phyloP scores from a whole-genome alignment of 2,329 filamentous ascomycete genomes.

The Gaeumannomyces tritici region DNA sequence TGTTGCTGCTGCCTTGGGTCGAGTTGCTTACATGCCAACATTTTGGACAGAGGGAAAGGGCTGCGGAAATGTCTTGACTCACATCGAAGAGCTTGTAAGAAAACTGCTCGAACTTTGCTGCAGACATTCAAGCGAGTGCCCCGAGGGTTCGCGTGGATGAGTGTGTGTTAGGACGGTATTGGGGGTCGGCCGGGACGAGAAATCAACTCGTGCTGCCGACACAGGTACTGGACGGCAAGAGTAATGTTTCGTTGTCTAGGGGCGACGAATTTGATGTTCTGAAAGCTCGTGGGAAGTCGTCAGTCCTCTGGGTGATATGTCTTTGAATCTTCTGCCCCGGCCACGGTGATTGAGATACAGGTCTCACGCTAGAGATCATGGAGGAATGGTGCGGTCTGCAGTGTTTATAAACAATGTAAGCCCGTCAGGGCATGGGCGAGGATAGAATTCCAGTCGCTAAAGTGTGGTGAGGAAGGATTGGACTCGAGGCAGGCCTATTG shows the following conservation, averaged over 20 bases:
- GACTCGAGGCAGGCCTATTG: neutral
- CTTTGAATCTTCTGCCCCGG: neutral
- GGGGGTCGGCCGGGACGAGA: neutral
- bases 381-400: neutral
- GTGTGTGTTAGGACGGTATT: neutral
- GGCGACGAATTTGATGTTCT: neutral
- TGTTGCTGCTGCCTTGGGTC: neutral
- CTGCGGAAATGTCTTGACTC: conserved; percentile 30
- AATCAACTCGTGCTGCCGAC: neutral
- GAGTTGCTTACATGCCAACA: neutral
- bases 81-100: conserved; percentile 52
- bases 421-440: neutral
- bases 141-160: neutral
- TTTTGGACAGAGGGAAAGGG: neutral
- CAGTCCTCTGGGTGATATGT: neutral
- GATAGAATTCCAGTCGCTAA: neutral
- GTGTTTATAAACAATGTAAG: neutral
- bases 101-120: conserved; percentile 44
- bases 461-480: neutral
- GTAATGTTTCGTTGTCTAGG: neutral
- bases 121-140: conserved; percentile 41
- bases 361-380: neutral
- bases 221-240: neutral
- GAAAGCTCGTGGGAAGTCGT: neutral
- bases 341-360: neutral